Evolutionary conservation across 2,329 filamentous ascomycete genomes (phyloP).

Genomic region (Cyphellophora europaea): DNA sequence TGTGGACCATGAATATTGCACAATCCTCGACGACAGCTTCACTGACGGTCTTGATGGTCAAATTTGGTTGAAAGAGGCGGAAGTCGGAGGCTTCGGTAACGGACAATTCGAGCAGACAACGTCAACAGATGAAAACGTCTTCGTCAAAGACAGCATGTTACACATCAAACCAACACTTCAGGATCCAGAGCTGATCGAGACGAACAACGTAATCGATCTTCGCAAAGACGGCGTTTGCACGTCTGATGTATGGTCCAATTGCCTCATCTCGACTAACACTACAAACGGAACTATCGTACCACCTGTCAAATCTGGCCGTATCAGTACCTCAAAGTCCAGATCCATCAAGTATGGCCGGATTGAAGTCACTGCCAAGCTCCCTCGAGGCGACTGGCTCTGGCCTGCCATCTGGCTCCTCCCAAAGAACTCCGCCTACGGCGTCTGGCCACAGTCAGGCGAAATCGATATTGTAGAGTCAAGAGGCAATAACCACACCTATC

Average conservation of each 20-base stretch:
- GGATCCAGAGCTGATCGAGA: slow-evolving; percentile 55
- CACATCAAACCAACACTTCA: slow-evolving; percentile 72
- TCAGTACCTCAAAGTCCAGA: slow-evolving; percentile 63
- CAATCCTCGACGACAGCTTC: slow-evolving; percentile 59
- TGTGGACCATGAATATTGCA: slow-evolving; percentile 64
- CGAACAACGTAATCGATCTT: slow-evolving; percentile 61
- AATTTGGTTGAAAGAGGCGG: slow-evolving; percentile 63
- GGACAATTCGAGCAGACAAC: slow-evolving; percentile 77
- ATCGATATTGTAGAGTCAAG: slow-evolving; percentile 76
- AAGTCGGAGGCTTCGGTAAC: slow-evolving; percentile 46
- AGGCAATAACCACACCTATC: slow-evolving; percentile 71
- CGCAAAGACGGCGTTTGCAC: slow-evolving; percentile 59
- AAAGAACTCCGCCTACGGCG: slow-evolving; percentile 59
- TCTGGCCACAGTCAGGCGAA: slow-evolving; percentile 72
- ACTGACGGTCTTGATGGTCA: slow-evolving; percentile 44
- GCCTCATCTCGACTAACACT: slow-evolving; percentile 65
- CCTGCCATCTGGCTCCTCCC: slow-evolving; percentile 87
- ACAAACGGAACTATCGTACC: slow-evolving; percentile 71
- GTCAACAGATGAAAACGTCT: slow-evolving; percentile 62
- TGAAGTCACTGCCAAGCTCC: slow-evolving; percentile 68
- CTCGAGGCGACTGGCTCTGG: slow-evolving; percentile 78
- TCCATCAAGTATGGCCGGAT: slow-evolving; percentile 72
- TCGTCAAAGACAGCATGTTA: slow-evolving; percentile 58
- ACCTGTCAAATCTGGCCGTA: slow-evolving; percentile 67
- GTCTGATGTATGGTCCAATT: slow-evolving; percentile 49